Base-by-base conservation (phyloP, 2,329 filamentous ascomycete genomes). In the Fusarium verrucosum region DNA sequence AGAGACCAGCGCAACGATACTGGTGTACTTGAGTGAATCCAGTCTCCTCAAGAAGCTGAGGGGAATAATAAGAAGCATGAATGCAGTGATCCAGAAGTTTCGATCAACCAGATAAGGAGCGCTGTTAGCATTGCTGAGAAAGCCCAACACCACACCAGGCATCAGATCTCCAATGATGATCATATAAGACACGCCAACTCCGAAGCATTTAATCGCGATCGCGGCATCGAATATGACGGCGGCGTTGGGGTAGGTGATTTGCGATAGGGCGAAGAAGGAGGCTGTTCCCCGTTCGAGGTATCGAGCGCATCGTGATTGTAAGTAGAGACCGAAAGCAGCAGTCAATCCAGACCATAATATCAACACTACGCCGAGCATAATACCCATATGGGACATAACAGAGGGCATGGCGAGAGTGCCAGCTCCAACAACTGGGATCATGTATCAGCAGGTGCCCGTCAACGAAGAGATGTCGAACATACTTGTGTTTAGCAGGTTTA, bases 101-200 rank as follows among this genome's bases (percentile, higher is more conserved):
- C 95, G 87, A 74, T 98, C 93, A 38, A 94, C 84, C 64, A 98
- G 79, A 73, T 94, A 98, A 2, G 87, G 85, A 40, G 90, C 72
- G 25, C 72, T 80, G 4, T 86, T 83, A 17, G 83, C 85, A 19
- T 86, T 85, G 43, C 85, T 83, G 61, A 87, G 86, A 76, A 99
- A 94, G 6, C 94, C 95, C 60, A 87, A 81, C 22, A 95, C 88
- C 10, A 99, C 95, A 35, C 93, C 94, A 1, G 95, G 95, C 95
- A 99, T 99, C 63, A 99, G 81, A 76, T 99, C 95, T 46, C 95
- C 95, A 70, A 99, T 98, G 73, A 99, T 98, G 73, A 99, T 99
- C 71, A 99, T 86, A 79, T 99, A 99, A 71, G 93, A 97, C 58
- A 98, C 92, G 20, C 92, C 95, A 10, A 99, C 95, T 33, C 95